Percentiles rank a stretch among this genome's conserved stretches.
phyloP scores from a whole-genome alignment of 208 protist genomes.

The Leishmania lainsoni region DNA sequence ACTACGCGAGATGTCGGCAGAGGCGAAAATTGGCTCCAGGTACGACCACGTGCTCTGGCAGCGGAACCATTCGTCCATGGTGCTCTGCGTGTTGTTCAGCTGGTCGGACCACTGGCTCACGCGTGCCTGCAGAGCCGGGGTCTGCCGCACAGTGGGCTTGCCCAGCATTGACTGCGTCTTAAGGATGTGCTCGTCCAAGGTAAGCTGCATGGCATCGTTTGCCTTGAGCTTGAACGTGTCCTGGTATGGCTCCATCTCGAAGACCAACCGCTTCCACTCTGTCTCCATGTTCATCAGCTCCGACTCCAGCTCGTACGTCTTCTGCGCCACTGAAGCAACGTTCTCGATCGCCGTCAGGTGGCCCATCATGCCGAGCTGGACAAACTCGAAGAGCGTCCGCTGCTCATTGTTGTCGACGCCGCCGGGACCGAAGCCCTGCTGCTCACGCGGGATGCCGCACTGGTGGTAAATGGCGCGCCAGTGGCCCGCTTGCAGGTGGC shows the following conservation, averaged over 20 bases:
- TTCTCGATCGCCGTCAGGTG: conserved; percentile 84
- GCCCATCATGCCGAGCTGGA: conserved; percentile 88
- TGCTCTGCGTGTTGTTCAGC: conserved; percentile 93
- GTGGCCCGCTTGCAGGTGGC: conserved; percentile 94
- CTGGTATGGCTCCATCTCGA: conserved; percentile 93
- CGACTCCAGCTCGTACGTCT: conserved; percentile 91
- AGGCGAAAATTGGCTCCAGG: conserved; percentile 97
- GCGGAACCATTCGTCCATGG: conserved; percentile 96
- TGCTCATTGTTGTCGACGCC: conserved; percentile 85
- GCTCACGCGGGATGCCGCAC: conserved; percentile 85
- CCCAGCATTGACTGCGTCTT: conserved; percentile 96
- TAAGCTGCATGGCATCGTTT: conserved; percentile 93
- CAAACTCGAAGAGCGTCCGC: conserved; percentile 79
- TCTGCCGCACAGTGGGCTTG: conserved; percentile 92
- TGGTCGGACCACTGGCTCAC: conserved; percentile 93
- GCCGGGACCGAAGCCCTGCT: conserved; percentile 80
- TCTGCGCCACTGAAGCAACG: conserved; percentile 86
- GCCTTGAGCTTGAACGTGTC: conserved; percentile 94
- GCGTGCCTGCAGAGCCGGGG: conserved; percentile 86
- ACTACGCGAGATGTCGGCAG: conserved; percentile 95
- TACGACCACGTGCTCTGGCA: conserved; percentile 97
- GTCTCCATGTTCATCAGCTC: conserved; percentile 92
- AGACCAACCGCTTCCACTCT: conserved; percentile 94
- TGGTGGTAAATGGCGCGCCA: conserved; percentile 91
- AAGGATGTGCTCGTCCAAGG: conserved; percentile 96